phyloP scores from a whole-genome alignment of 176 grass and related monocot species.

The Oryza punctata region DNA sequence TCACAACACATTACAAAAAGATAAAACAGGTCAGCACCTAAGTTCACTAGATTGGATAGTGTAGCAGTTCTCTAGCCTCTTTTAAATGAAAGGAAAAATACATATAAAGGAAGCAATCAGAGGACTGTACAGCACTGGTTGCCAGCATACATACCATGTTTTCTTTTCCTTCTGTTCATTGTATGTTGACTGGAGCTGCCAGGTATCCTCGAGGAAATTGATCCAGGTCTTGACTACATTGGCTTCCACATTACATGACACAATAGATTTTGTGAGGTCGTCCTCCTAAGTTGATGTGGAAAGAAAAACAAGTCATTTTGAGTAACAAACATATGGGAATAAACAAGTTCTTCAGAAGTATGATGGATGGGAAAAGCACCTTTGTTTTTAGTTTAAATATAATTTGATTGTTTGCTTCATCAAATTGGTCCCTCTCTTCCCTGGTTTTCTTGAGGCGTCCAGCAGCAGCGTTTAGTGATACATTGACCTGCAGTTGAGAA shows the following conservation, averaged over 20 bases:
- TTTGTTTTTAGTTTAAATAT: constrained; percentile 83
- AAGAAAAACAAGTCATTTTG: constrained; percentile 27
- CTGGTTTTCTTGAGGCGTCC: constrained; percentile 79
- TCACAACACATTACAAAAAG: constrained; percentile 16
- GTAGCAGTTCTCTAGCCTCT: background rate
- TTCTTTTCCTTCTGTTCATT: constrained; percentile 81
- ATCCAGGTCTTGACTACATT: constrained; percentile 86
- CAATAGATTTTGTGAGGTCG: constrained; percentile 76
- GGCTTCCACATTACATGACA: constrained; percentile 72
- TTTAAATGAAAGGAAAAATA: constrained; percentile 25
- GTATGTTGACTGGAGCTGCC: constrained; percentile 76
- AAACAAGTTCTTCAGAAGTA: background rate
- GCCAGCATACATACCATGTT: constrained; percentile 51
- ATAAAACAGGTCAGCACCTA: constrained; percentile 24
- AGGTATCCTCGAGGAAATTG: constrained; percentile 86
- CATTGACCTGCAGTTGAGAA: constrained; percentile 64
- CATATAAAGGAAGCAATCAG: constrained; percentile 22
- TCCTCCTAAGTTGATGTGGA: constrained; percentile 67
- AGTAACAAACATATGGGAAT: constrained; percentile 1
- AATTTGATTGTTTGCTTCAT: constrained; percentile 91
- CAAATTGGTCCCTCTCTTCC: constrained; percentile 97
- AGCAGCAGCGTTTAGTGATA: constrained; percentile 65
- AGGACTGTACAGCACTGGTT: constrained; percentile 19
- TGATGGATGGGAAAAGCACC: constrained; percentile 41
- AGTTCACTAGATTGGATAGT: constrained; percentile 14